A percentile compares a stretch with the other conserved stretches of the same genome.
Evolutionary conservation across 345 rosid genomes (phyloP).

Genomic region (Aurinia saxatilis): DNA sequence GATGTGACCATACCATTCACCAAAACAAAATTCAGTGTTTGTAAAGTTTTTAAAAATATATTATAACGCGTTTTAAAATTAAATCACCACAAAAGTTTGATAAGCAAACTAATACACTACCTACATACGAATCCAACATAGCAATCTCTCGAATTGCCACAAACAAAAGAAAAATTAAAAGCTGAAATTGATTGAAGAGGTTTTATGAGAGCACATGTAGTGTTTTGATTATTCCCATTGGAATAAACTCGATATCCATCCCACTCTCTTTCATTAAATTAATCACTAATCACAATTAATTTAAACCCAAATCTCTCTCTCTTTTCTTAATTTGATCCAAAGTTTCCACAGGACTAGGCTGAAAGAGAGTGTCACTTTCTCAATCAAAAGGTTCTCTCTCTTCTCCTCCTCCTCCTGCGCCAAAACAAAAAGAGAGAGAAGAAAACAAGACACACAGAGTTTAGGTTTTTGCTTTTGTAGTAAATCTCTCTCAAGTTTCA

Average conservation of each 20-base stretch:
- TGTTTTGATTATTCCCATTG: neutral
- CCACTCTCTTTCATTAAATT: conserved; percentile 7
- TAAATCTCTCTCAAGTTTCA: conserved; percentile 12
- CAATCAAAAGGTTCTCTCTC: conserved; percentile 31
- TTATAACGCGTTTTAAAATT: too few species aligned
- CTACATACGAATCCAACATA: neutral
- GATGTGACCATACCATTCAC: too few species aligned
- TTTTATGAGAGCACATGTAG: neutral
- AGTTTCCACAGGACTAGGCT: neutral
- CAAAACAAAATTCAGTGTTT: too few species aligned
- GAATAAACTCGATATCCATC: neutral
- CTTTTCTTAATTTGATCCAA: neutral
- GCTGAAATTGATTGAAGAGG: neutral
- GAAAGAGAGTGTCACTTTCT: conserved; percentile 25
- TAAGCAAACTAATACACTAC: neutral
- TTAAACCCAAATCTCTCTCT: neutral
- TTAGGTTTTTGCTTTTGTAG: conserved; percentile 23
- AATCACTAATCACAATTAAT: neutral
- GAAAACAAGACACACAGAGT: neutral
- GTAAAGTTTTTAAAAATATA: too few species aligned
- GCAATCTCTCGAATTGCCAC: neutral
- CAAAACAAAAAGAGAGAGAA: conserved; percentile 9
- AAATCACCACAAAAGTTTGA: neutral
- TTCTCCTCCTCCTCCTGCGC: conserved; percentile 17
- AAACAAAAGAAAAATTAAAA: neutral